Evolutionary conservation across 2,329 filamentous ascomycete genomes (phyloP), one percentile per base, ranked within the genome.

Genomic region (Mollisia scopiformis): DNA sequence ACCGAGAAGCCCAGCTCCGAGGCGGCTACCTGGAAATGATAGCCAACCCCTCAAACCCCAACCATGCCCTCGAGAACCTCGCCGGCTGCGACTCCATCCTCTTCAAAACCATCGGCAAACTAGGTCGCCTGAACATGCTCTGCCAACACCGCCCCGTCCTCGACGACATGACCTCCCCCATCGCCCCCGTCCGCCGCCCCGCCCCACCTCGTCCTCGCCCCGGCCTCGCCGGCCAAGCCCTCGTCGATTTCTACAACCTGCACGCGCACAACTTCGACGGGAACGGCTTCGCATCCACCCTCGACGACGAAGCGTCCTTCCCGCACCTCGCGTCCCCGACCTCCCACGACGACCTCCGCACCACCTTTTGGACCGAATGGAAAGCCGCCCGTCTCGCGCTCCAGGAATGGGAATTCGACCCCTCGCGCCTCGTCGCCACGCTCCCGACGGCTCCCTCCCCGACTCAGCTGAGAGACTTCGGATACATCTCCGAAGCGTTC

Each of bases 401-500:
- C 8, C 89, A 93, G 72, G 86, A 85, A 64, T 97, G 93, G 93
- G 85, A 92, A 65, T 91, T 95, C 69, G 84, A 90, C 66, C 75
- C 83, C 0, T 74, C 79, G 6, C 77, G 82, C 8, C 75, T 87
- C 11, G 76, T 80, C 14, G 74, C 80, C 3, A 82, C 80, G 8
- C 78, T 87, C 11, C 81, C 82, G 16, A 75, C 76, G 47, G 66
- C 67, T 6, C 79, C 83, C 1, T 83, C 84, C 0, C 78, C 84
- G 10, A 82, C 82, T 7, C 90, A 95, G 73, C 77, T 90, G 1
- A 82, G 87, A 23, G 92, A 96, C 65, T 81, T 97, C 11, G 84
- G 88, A 33, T 91, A 93, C 69, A 89, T 97, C 54, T 96, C 91
- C 21, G 92, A 97, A 75, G 90, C 90, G 11, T 97, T 97, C 81